A percentile compares a stretch with the other conserved stretches of the same genome.
Conservation (phyloP, 441 rosid genomes). For the Erodium trifolium region DNA sequence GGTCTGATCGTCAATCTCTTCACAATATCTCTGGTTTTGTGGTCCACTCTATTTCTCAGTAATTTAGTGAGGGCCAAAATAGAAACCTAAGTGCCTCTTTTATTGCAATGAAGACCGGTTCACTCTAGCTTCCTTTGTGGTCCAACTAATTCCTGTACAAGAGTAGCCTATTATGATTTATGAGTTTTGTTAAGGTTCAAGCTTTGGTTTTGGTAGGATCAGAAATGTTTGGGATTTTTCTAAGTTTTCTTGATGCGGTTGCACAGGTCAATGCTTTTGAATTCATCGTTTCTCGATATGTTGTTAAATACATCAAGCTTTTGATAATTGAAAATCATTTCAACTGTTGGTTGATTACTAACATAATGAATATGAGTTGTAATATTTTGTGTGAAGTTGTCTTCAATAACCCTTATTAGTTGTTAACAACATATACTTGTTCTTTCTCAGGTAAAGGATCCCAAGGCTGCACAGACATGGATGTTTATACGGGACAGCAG, state of each 20-base stretch:
- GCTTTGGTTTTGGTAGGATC: not conserved
- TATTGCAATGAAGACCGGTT: not conserved
- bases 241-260: no score
- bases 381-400: no score
- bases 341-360: not conserved
- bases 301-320: no score
- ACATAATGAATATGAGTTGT: no score
- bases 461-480: slow-evolving; percentile 15
- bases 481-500: not conserved
- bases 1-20: not conserved
- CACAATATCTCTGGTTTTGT: not conserved
- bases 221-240: not conserved
- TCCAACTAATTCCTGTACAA: not conserved
- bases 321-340: no score
- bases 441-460: not conserved
- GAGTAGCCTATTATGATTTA: not conserved
- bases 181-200: not conserved
- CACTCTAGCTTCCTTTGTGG: not conserved
- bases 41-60: not conserved
- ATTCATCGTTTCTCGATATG: no score
- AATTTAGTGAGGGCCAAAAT: not conserved
- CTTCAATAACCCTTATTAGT: not conserved
- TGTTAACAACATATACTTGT: not conserved
- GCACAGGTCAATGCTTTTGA: no score
- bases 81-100: not conserved